Conservation (phyloP, 805 yeast species). For the Kodamaea kaohsiungensis region DNA sequence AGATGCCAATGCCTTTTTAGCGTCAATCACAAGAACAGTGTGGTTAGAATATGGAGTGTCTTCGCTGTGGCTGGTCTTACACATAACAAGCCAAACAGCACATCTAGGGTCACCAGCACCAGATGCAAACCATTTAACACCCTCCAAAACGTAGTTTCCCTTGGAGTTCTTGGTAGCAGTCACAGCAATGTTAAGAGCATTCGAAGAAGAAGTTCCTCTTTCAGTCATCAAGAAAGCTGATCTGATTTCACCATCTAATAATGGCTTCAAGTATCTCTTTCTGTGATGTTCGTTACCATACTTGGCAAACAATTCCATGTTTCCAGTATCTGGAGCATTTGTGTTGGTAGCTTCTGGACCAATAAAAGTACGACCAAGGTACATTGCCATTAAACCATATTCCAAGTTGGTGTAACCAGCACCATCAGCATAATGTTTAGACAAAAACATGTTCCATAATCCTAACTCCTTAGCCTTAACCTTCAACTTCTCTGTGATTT, state of each 20-base stretch:
- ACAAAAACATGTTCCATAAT: constrained; percentile 61
- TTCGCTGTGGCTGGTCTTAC: constrained; percentile 40
- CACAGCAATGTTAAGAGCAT: constrained; percentile 58
- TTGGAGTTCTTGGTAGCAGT: constrained; percentile 37
- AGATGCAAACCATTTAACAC: constrained; percentile 70
- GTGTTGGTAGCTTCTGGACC: constrained; percentile 65
- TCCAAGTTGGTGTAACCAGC: constrained; percentile 63
- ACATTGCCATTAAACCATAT: constrained; percentile 65
- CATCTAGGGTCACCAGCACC: constrained; percentile 72
- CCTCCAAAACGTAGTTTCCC: constrained; percentile 54
- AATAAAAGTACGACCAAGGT: constrained; percentile 53
- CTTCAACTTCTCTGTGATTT: constrained; percentile 52
- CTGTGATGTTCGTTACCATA: constrained; percentile 40
- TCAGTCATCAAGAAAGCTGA: constrained; percentile 70
- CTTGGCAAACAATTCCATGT: constrained; percentile 52
- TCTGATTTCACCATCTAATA: constrained; percentile 54
- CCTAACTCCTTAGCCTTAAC: constrained; percentile 52
- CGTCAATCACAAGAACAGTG: constrained; percentile 56
- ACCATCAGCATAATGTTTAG: constrained; percentile 49
- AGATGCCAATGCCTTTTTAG: constrained; percentile 47
- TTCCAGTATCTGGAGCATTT: constrained; percentile 66
- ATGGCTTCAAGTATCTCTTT: constrained; percentile 51
- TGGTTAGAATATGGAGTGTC: constrained; percentile 49
- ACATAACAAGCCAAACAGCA: constrained; percentile 53
- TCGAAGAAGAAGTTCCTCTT: constrained; percentile 58